A percentile compares a stretch with the other conserved stretches of the same genome.
Conservation (phyloP, 768 basidiomycete genomes). For the Leccinum olivaceopallidum region DNA sequence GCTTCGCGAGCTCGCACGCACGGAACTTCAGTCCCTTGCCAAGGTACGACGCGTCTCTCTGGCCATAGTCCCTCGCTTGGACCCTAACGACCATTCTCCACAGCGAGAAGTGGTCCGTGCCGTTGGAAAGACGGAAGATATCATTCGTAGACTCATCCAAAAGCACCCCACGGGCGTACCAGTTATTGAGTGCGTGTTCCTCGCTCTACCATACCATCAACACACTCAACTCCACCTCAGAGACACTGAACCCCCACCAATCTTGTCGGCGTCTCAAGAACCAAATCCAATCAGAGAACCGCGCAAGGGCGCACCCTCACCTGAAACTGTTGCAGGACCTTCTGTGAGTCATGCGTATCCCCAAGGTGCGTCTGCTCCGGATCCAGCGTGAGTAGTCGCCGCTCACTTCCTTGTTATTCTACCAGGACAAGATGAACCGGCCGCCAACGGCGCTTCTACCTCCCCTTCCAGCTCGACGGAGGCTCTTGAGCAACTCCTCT, state of each 20-base stretch:
- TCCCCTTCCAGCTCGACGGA: conserved; percentile 13
- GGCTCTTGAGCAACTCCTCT: conserved; percentile 12
- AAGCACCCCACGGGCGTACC: conserved; percentile 32
- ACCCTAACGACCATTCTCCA: background rate
- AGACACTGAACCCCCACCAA: conserved; percentile 1
- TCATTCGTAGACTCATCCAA: conserved; percentile 24
- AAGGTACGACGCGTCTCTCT: conserved; percentile 15
- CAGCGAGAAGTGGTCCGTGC: conserved; percentile 30
- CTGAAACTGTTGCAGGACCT: background rate
- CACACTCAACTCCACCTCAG: conserved; percentile 6
- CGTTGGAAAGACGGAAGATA: conserved; percentile 29
- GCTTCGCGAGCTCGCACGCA: conserved; percentile 21
- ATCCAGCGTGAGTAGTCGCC: background rate
- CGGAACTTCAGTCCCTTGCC: conserved; percentile 27
- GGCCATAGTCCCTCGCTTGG: background rate
- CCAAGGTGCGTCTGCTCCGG: conserved; percentile 8
- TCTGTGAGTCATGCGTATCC: background rate
- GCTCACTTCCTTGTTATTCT: background rate
- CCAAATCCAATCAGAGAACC: background rate
- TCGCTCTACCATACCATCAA: background rate
- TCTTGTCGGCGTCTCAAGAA: conserved; percentile 6
- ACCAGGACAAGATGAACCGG: conserved; percentile 8
- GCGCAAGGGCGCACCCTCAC: background rate
- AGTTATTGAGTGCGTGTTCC: conserved; percentile 7
- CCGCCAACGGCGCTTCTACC: background rate